Base-by-base conservation (phyloP, 768 basidiomycete species). In the Termitomyces sp. region DNA sequence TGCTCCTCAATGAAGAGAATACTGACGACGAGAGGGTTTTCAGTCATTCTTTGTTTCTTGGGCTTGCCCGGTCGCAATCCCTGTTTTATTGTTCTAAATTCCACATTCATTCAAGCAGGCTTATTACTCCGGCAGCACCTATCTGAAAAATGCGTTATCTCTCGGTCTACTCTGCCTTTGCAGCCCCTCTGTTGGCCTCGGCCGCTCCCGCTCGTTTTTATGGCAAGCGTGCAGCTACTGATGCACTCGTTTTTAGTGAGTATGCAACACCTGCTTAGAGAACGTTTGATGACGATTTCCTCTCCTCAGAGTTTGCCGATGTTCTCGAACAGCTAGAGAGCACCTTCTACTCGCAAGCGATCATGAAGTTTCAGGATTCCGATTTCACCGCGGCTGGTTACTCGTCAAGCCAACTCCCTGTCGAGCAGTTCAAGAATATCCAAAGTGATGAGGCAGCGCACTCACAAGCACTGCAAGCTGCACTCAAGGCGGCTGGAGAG, bases 51-150 rank as follows among this genome's bases (percentile, higher is more conserved):
- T 74, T 76, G 73, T 69, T 81, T 75, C 35, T 73, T 77, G 80
- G 85, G 84, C 78, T 74, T 82, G 86, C 86, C 85, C 74, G 84
- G 86, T 77, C 72, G 87, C 85, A 77, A 80, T 81, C 75, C 80
- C 74, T 79, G 72, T 58, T 70, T 67, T 66, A 63, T 71, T 67
- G 58, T 65, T 67, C 68, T 61, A 63, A 69, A 67, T 57, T 68
- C 66, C 60, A 67, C 66, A 58, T 67, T 72, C 62, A 58, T 71
- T 72, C 62, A 74, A 78, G 75, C 74, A 74, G 74, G 78, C 71
- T 72, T 68, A 53, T 62, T 48, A 54, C 54, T 70, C 62, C 55
- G 66, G 71, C 70, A 71, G 67, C 64, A 57, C 48, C 66, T 52
- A 46, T 63, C 57, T 7, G 2, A 54, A 75, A 70, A 68, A 82